These are phyloP conservation scores for Thermothielavioides terrestris DNA, from an alignment of 495 filamentous ascomycete species.

Conservation along the genomic window DNA sequence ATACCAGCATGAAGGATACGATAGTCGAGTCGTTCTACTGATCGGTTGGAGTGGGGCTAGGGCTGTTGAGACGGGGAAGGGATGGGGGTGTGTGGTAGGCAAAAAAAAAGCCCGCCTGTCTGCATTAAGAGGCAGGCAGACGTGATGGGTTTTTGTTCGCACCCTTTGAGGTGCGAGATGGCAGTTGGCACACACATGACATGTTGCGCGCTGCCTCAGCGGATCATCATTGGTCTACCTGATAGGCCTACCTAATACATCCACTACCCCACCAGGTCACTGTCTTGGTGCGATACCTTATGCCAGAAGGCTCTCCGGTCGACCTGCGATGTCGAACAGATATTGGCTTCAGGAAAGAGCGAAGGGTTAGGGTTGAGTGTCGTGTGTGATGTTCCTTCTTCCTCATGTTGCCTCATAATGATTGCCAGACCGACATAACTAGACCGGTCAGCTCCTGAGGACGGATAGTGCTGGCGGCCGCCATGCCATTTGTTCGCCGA, in stretches of 20 bases:
- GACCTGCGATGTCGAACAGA: not conserved
- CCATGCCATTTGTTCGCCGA: no score
- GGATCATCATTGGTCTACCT: not conserved
- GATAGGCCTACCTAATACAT: not conserved
- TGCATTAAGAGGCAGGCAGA: not conserved
- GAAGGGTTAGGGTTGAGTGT: not conserved
- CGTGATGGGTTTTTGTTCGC: not conserved
- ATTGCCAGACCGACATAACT: not conserved
- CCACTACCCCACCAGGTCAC: not conserved
- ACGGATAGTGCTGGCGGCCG: no score
- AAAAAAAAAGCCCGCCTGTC: not conserved
- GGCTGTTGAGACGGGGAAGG: not conserved
- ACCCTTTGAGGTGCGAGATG: not conserved
- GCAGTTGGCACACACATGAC: not conserved
- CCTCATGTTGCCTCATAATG: not conserved
- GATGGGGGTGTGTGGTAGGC: not conserved
- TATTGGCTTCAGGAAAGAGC: not conserved
- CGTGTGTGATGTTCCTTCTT: not conserved
- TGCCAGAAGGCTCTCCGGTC: not conserved
- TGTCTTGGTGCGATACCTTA: no score
- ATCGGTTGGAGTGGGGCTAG: slow-evolving; percentile 10
- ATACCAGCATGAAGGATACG: slow-evolving; percentile 81
- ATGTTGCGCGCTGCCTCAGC: not conserved
- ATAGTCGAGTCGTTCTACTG: slow-evolving; percentile 99
- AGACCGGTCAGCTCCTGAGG: no score